Evolutionary conservation across 352 stramenopile species (phyloP).

Genomic region (Phytophthora boehmeriae): DNA sequence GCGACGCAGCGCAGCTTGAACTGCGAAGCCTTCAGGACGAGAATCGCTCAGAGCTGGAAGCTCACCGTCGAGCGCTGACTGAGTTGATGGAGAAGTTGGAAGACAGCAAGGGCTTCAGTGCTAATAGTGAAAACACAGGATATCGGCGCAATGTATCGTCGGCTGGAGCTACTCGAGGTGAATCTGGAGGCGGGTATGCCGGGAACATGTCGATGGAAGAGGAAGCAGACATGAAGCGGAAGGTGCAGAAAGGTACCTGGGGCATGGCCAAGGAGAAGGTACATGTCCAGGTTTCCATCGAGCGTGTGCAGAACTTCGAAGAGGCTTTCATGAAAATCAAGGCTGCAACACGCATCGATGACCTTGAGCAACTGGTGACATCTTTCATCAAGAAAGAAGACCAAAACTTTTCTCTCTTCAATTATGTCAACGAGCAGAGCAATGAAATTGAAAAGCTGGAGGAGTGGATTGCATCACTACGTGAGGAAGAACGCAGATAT

Average conservation of each 20-base stretch:
- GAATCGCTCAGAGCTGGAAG: constrained; percentile 86
- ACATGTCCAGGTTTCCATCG: constrained; percentile 87
- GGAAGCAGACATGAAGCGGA: constrained; percentile 73
- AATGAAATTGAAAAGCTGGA: constrained; percentile 94
- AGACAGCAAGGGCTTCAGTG: constrained; percentile 50
- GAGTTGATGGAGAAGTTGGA: constrained; percentile 72
- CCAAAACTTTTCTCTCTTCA: constrained; percentile 97
- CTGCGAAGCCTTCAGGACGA: constrained; percentile 92
- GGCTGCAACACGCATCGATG: constrained; percentile 90
- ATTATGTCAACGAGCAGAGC: constrained; percentile 95
- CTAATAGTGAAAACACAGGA: constrained; percentile 29
- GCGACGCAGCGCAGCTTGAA: constrained; percentile 94
- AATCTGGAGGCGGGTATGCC: constrained; percentile 14
- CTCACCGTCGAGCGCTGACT: constrained; percentile 56
- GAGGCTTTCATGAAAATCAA: constrained; percentile 96
- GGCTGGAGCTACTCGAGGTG: constrained; percentile 14
- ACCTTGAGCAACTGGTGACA: constrained; percentile 92
- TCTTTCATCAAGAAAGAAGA: constrained; percentile 97
- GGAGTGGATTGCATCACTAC: constrained; percentile 72
- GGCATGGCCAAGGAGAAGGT: constrained; percentile 88
- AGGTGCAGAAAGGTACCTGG: constrained; percentile 80
- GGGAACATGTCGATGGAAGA: constrained; percentile 65
- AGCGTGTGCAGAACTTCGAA: constrained; percentile 95
- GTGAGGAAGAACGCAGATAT: constrained; percentile 88
- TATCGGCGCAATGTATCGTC: constrained; percentile 38